Evolutionary conservation across 1,284 basidiomycete species (phyloP).

Genomic region (Ustanciosporium gigantosporum): DNA sequence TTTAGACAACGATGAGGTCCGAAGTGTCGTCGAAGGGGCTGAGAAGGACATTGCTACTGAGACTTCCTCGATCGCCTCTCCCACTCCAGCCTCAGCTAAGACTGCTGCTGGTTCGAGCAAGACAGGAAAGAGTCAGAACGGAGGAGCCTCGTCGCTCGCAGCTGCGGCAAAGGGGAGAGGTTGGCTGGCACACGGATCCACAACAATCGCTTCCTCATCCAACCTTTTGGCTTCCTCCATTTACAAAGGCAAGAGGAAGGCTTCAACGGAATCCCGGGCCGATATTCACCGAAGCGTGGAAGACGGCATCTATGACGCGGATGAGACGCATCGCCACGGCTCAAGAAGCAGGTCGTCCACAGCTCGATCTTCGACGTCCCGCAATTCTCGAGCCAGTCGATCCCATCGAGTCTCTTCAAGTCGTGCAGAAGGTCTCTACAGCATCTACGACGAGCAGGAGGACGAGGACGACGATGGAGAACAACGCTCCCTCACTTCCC

Average conservation of each 20-base stretch:
- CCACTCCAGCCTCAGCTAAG: neutral
- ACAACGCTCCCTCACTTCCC: constrained; percentile 28
- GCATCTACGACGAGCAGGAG: constrained; percentile 6
- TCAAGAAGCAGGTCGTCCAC: constrained; percentile 12
- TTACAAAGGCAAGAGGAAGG: neutral
- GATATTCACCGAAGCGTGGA: no score
- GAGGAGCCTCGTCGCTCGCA: neutral
- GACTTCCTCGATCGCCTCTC: neutral
- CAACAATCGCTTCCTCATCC: constrained; percentile 5
- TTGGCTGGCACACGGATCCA: constrained; percentile 43
- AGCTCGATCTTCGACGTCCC: constrained; percentile 3
- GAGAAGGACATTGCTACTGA: neutral
- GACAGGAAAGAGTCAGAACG: no score
- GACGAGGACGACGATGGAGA: constrained; percentile 8
- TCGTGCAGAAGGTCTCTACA: constrained; percentile 3
- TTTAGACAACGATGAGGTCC: constrained; percentile 23
- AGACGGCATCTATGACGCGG: no score
- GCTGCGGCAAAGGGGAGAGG: constrained; percentile 16
- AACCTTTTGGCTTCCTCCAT: neutral
- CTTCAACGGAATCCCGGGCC: neutral
- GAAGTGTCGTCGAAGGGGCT: constrained; percentile 5
- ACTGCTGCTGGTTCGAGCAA: neutral
- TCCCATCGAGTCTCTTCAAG: neutral
- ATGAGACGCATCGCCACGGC: constrained; percentile 2
- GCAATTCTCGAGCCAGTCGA: constrained; percentile 11